These are phyloP conservation scores for Nicotiana rustica DNA, from an alignment of 305 asterid genomes.

Conservation along the genomic window DNA sequence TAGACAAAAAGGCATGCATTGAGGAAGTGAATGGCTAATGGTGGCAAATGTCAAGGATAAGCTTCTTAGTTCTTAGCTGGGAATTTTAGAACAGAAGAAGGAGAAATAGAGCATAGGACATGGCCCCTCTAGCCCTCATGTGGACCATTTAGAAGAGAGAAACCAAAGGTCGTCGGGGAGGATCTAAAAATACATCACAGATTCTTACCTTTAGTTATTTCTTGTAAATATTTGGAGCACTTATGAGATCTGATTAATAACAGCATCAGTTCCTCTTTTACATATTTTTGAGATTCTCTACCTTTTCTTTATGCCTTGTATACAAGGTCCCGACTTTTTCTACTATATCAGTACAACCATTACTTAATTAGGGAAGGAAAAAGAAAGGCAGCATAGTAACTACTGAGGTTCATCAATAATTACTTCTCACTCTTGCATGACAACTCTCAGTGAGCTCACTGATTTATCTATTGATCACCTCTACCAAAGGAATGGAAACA, in stretches of 20 bases:
- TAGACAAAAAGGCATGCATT: too few species aligned
- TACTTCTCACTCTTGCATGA: slow-evolving; percentile 25
- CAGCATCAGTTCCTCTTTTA: not conserved
- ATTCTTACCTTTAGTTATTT: not conserved
- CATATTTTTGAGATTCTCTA: not conserved
- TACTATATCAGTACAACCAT: not conserved
- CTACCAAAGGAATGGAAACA: not conserved
- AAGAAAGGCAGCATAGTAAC: not conserved
- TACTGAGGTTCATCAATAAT: not conserved
- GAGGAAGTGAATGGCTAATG: too few species aligned
- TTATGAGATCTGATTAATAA: not conserved
- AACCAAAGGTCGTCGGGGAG: too few species aligned
- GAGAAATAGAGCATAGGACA: too few species aligned
- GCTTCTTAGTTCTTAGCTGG: too few species aligned
- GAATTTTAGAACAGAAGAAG: too few species aligned
- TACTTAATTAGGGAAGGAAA: not conserved
- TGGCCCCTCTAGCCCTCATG: too few species aligned
- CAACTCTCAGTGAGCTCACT: not conserved
- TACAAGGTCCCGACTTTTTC: not conserved
- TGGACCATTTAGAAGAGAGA: too few species aligned
- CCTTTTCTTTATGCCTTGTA: not conserved
- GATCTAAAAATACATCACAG: too few species aligned
- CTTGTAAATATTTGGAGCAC: not conserved
- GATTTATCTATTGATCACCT: slow-evolving; percentile 20
- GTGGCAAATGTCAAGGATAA: too few species aligned